Conservation (phyloP, 352 stramenopile species). For the Pythium rhizo-oryzae region DNA sequence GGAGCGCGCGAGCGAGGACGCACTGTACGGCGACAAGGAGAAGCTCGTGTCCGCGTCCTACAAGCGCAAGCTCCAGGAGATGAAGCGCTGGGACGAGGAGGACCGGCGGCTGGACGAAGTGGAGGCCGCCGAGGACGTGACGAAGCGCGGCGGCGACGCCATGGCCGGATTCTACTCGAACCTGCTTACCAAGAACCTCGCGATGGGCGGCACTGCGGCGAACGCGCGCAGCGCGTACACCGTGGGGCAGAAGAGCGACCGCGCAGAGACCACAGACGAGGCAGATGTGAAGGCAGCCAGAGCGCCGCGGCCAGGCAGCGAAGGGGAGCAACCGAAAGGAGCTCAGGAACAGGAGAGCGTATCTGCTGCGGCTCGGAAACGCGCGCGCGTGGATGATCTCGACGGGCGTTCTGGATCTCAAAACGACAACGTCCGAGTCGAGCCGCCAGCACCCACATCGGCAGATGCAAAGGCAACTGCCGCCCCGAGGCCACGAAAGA, state of each 20-base stretch:
- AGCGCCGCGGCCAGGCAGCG: no score
- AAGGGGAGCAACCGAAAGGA: background rate
- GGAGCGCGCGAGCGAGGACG: slow-evolving; percentile 84
- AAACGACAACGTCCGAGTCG: background rate
- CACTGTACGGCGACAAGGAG: slow-evolving; percentile 84
- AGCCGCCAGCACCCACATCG: background rate
- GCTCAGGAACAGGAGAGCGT: no score
- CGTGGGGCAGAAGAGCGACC: slow-evolving; percentile 29
- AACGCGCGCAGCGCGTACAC: slow-evolving; percentile 87
- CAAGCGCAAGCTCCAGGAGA: slow-evolving; percentile 91
- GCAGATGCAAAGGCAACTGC: background rate
- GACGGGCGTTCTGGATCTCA: background rate
- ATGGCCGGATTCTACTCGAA: slow-evolving; percentile 93
- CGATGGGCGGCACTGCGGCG: slow-evolving; percentile 78
- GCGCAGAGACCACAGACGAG: background rate
- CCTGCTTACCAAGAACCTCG: slow-evolving; percentile 91
- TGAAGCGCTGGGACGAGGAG: slow-evolving; percentile 87
- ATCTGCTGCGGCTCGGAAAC: background rate
- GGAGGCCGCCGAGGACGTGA: slow-evolving; percentile 75
- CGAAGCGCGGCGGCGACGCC: slow-evolving; percentile 65
- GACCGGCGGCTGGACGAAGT: slow-evolving; percentile 64
- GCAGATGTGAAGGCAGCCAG: no score
- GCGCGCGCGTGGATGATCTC: background rate
- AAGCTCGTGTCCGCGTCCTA: slow-evolving; percentile 92
- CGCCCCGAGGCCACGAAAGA: slow-evolving; percentile 52